A percentile compares a stretch with the other conserved stretches of the same genome.
phyloP scores from a whole-genome alignment of 306 rosid species.

The Boehmeria nivea region DNA sequence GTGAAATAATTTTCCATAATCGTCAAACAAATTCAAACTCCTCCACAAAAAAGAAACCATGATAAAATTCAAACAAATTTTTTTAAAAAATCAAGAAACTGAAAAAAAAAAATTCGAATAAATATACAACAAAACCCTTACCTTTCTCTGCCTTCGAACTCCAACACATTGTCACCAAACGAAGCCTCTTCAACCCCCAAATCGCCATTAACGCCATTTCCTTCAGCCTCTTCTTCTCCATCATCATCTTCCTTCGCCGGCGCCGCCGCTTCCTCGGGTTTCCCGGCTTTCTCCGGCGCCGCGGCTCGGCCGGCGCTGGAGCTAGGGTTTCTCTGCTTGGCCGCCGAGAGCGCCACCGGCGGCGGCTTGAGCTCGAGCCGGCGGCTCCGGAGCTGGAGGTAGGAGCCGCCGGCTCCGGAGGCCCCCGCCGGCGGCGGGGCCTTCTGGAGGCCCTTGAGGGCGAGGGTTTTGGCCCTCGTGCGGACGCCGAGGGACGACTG shows the following conservation, averaged over 20 bases:
- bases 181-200: slow-evolving; percentile 61
- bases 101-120: background rate
- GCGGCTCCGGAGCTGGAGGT: slow-evolving; percentile 84
- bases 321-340: slow-evolving; percentile 40
- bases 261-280: slow-evolving; percentile 8
- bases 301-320: slow-evolving; percentile 32
- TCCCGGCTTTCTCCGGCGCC: slow-evolving; percentile 12
- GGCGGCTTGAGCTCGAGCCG: slow-evolving; percentile 38
- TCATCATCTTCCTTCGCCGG: slow-evolving; percentile 10
- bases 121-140: slow-evolving; percentile 25
- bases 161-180: slow-evolving; percentile 82
- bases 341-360: background rate
- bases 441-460: slow-evolving; percentile 48
- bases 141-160: slow-evolving; percentile 88
- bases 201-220: slow-evolving; percentile 27
- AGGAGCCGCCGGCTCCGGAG: slow-evolving; percentile 43
- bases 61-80: no score
- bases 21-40: background rate
- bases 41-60: background rate
- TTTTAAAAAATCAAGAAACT: background rate
- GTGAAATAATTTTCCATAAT: background rate
- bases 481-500: slow-evolving; percentile 69
- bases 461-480: slow-evolving; percentile 94
- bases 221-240: slow-evolving; percentile 17
- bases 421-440: slow-evolving; percentile 22